Evolutionary conservation across 495 filamentous ascomycete genomes (phyloP).

Genomic region (Penicillium ochrochloron): DNA sequence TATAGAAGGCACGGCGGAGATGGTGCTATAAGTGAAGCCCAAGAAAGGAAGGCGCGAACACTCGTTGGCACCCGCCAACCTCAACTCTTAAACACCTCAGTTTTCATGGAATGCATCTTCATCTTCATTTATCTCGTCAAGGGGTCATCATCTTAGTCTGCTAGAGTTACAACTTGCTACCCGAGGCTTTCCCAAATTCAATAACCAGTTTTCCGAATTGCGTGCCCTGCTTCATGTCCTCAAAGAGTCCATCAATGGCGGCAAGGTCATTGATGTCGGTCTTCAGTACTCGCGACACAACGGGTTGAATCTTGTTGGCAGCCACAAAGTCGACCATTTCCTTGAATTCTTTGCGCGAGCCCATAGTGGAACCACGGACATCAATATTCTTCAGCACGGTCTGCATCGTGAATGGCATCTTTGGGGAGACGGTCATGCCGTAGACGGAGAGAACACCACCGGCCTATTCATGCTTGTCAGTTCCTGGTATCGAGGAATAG

Average conservation of each 20-base stretch:
- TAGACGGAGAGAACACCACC: slow-evolving; percentile 74
- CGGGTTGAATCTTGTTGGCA: slow-evolving; percentile 63
- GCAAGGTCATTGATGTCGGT: slow-evolving; percentile 66
- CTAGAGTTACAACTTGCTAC: slow-evolving; percentile 48
- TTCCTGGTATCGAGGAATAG: background rate
- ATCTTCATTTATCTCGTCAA: slow-evolving; percentile 2
- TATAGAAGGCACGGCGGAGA: background rate
- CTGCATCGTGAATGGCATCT: slow-evolving; percentile 71
- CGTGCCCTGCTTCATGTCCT: slow-evolving; percentile 73
- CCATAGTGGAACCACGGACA: slow-evolving; percentile 74
- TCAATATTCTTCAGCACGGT: slow-evolving; percentile 80
- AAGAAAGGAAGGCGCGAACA: background rate
- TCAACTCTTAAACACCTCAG: background rate
- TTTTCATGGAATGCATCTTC: background rate
- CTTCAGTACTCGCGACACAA: slow-evolving; percentile 64
- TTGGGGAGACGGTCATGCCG: slow-evolving; percentile 77
- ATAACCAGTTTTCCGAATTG: slow-evolving; percentile 83
- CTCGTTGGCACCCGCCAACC: background rate
- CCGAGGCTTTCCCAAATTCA: slow-evolving; percentile 47
- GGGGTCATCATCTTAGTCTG: slow-evolving; percentile 3
- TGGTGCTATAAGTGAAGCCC: background rate
- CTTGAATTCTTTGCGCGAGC: slow-evolving; percentile 71
- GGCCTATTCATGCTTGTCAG: slow-evolving; percentile 28
- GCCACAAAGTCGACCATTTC: slow-evolving; percentile 79
- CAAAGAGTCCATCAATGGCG: slow-evolving; percentile 69